Evolutionary conservation across 352 stramenopile species (phyloP).

Genomic region (Phytophthora aleatoria): DNA sequence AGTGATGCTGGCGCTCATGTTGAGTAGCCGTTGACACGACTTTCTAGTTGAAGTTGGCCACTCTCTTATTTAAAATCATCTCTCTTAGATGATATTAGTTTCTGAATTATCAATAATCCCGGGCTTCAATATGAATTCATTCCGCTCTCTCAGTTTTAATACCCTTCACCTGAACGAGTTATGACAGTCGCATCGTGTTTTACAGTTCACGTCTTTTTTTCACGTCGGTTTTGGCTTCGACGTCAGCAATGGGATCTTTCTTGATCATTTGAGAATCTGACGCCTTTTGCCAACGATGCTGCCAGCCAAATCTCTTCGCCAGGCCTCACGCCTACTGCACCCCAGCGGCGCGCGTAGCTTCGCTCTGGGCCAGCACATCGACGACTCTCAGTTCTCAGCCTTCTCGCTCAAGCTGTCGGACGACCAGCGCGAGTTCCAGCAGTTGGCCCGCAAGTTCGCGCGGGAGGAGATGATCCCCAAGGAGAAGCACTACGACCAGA

Average conservation of each 20-base stretch:
- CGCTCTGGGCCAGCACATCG: slow-evolving; percentile 44
- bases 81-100: background rate
- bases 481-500: slow-evolving; percentile 84
- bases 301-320: slow-evolving; percentile 20
- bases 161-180: too few relatives aligned
- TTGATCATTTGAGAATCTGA: slow-evolving; percentile 21
- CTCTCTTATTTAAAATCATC: background rate
- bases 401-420: slow-evolving; percentile 88
- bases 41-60: slow-evolving; percentile 6
- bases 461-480: slow-evolving; percentile 91
- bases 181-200: background rate
- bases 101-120: background rate
- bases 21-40: background rate
- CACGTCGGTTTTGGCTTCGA: background rate
- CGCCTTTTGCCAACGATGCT: slow-evolving; percentile 10
- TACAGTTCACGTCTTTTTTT: slow-evolving; percentile 13
- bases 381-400: slow-evolving; percentile 53
- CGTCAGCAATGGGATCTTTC: slow-evolving; percentile 5
- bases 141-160: too few relatives aligned
- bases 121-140: background rate
- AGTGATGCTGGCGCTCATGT: slow-evolving; percentile 9
- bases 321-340: slow-evolving; percentile 18
- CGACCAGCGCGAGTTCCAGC: slow-evolving; percentile 88
- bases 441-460: slow-evolving; percentile 88
- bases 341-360: slow-evolving; percentile 40